Conservation (phyloP, 352 stramenopile genomes). For the Phytophthora pinifolia region DNA sequence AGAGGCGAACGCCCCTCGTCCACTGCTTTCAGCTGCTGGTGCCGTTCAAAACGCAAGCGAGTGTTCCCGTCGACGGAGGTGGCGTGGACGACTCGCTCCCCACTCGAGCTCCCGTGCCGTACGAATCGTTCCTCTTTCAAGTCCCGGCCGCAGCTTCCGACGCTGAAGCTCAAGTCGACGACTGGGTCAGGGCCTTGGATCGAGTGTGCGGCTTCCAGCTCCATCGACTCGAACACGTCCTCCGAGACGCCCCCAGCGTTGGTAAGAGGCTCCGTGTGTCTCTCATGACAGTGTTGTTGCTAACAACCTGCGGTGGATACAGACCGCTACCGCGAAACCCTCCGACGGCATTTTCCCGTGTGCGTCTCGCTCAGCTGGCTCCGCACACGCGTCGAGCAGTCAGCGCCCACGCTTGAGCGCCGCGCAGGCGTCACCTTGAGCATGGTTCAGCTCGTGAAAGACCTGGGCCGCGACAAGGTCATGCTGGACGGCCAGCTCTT, state of each 20-base stretch:
- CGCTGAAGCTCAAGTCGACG: slow-evolving; percentile 16
- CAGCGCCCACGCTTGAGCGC: slow-evolving; percentile 44
- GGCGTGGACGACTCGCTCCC: slow-evolving; percentile 9
- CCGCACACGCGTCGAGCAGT: slow-evolving; percentile 57
- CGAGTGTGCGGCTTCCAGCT: slow-evolving; percentile 50
- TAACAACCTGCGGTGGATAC: too few relatives aligned
- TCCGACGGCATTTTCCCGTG: slow-evolving; percentile 49
- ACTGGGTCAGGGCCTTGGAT: slow-evolving; percentile 41
- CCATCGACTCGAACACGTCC: slow-evolving; percentile 42
- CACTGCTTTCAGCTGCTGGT: slow-evolving; percentile 47
- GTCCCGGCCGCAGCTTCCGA: slow-evolving; percentile 11
- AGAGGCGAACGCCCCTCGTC: neutral
- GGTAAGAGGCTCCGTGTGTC: too few relatives aligned
- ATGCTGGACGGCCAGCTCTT: slow-evolving; percentile 59
- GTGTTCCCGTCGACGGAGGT: slow-evolving; percentile 1
- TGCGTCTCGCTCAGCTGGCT: slow-evolving; percentile 62
- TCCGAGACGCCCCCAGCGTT: slow-evolving; percentile 28
- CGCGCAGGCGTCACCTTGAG: slow-evolving; percentile 61
- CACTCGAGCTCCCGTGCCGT: slow-evolving; percentile 13
- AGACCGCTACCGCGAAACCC: slow-evolving; percentile 45
- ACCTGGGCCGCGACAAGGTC: slow-evolving; percentile 69
- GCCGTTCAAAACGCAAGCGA: slow-evolving; percentile 27
- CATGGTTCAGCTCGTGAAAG: slow-evolving; percentile 80
- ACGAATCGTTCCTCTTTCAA: slow-evolving; percentile 49
- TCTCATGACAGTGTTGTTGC: too few relatives aligned